Percentiles rank a stretch among this genome's conserved stretches.
phyloP scores from a whole-genome alignment of 2,329 filamentous ascomycete genomes.

The Apiospora pterosperma region DNA sequence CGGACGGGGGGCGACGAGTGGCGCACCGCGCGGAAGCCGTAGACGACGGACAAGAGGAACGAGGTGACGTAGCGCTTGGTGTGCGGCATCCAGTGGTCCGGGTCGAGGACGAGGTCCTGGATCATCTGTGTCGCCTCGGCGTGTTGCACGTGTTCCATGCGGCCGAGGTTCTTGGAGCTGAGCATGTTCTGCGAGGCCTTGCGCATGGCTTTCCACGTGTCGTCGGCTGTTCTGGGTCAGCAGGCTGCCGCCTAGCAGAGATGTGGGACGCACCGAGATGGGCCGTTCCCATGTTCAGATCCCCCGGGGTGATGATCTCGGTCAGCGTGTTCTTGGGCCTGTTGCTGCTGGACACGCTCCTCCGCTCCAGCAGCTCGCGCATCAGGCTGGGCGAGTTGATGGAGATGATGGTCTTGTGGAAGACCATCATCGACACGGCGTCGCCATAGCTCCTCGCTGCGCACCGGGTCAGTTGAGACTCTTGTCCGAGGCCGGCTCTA shows the following conservation, averaged over 20 bases:
- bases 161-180: not conserved
- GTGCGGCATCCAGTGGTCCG: not conserved
- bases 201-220: not conserved
- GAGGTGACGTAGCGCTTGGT: not conserved
- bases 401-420: not conserved
- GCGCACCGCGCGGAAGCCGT: not conserved
- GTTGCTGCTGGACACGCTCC: not conserved
- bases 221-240: not conserved
- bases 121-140: not conserved
- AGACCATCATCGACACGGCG: not conserved
- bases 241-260: not conserved
- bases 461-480: not conserved
- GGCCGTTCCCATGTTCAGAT: not conserved
- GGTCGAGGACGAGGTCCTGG: not conserved
- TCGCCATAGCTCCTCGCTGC: conserved; percentile 6
- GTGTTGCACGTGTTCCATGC: not conserved
- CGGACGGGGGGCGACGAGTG: not conserved
- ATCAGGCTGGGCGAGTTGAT: not conserved
- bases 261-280: not conserved
- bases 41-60: not conserved
- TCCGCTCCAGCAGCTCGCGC: not conserved
- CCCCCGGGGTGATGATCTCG: not conserved
- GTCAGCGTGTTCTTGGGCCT: not conserved
- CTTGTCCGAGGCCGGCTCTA: not conserved
- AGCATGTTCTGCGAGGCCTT: not conserved